Percentiles rank a stretch among this genome's conserved stretches.
phyloP scores from a whole-genome alignment of 768 basidiomycete genomes.

The Lactarius hatsudake region DNA sequence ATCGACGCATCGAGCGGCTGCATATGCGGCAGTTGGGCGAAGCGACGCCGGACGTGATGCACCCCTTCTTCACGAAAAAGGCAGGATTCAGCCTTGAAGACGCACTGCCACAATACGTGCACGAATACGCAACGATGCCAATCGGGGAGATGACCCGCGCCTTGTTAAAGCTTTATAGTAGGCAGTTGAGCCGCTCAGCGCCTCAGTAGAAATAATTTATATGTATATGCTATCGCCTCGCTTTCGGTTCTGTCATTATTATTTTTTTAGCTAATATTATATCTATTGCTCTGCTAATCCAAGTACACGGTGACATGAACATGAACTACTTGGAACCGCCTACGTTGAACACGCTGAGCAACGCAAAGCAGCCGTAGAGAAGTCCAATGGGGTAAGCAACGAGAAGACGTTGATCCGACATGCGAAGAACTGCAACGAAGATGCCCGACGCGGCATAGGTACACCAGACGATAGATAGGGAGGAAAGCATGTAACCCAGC shows the following conservation, averaged over 20 bases:
- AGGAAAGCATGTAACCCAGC: conserved; percentile 81
- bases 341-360: conserved; percentile 86
- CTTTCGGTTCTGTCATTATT: conserved; percentile 29
- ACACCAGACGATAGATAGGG: conserved; percentile 90
- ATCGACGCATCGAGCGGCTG: conserved; percentile 70
- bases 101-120: conserved; percentile 80
- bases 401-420: conserved; percentile 92
- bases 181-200: conserved; percentile 50
- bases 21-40: conserved; percentile 85
- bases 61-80: conserved; percentile 82
- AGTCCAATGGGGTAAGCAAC: conserved; percentile 96
- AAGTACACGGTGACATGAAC: neutral
- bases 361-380: conserved; percentile 90
- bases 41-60: conserved; percentile 87
- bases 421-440: conserved; percentile 90
- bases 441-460: conserved; percentile 95
- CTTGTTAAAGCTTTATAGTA: conserved; percentile 71
- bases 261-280: conserved; percentile 24
- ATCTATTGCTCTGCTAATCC: conserved; percentile 17
- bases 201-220: conserved; percentile 16
- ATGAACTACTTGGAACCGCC: conserved; percentile 31
- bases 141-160: conserved; percentile 83
- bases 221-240: conserved; percentile 10
- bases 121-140: conserved; percentile 82
- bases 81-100: conserved; percentile 82